Conservation (phyloP, 345 rosid genomes). For the Zanthoxylum bungeanum region DNA sequence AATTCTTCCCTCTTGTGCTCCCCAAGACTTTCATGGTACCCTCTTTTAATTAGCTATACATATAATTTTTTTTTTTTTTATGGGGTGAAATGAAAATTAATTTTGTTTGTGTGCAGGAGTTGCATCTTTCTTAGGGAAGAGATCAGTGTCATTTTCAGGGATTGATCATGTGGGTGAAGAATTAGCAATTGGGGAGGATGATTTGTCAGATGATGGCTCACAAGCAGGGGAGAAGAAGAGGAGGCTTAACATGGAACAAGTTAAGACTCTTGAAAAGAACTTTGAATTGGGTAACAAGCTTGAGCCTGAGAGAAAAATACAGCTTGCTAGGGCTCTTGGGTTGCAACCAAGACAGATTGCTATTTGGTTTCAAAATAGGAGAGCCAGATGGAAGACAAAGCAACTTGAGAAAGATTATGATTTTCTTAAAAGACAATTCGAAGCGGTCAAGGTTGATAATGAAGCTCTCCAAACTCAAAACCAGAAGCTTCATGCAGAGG, state of each 20-base stretch:
- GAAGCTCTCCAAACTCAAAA: conserved; percentile 82
- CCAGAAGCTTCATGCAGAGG: conserved; percentile 87
- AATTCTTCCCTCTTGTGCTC: conserved; percentile 60
- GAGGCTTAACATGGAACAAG: conserved; percentile 91
- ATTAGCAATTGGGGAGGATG: conserved; percentile 70
- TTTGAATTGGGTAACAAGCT: conserved; percentile 97
- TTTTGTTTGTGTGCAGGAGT: conserved; percentile 46
- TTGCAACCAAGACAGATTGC: conserved; percentile 98
- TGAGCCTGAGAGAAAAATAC: conserved; percentile 98
- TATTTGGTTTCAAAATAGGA: conserved; percentile 96
- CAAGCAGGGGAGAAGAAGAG: conserved; percentile 96
- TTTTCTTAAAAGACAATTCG: conserved; percentile 74
- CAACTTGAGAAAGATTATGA: conserved; percentile 96
- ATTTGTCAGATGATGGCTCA: conserved; percentile 88
- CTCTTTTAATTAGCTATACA: neutral
- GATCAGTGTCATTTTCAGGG: conserved; percentile 66
- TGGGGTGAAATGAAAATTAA: conserved; percentile 1
- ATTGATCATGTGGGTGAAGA: conserved; percentile 60
- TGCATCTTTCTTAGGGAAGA: conserved; percentile 79
- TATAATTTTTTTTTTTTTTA: neutral
- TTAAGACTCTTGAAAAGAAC: conserved; percentile 88
- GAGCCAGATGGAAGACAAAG: conserved; percentile 97
- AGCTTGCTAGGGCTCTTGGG: conserved; percentile 87
- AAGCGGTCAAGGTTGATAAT: conserved; percentile 72
- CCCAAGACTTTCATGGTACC: conserved; percentile 83